These are phyloP conservation scores for Jasminum sambac DNA, from an alignment of 257 asterid species.

Conservation along the genomic window DNA sequence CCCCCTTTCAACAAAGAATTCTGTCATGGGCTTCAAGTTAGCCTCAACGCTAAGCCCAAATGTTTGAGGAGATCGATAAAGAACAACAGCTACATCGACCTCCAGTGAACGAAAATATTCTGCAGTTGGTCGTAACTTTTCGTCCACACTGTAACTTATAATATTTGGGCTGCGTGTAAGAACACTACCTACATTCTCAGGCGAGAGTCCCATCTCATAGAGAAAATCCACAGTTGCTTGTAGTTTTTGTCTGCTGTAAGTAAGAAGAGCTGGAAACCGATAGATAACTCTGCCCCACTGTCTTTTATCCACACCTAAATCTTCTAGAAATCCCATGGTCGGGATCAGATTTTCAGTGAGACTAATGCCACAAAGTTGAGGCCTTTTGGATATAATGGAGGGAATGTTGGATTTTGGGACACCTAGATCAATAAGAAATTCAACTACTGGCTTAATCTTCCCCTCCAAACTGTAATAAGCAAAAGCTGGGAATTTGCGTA, in stretches of 20 bases:
- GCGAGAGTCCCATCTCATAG: conserved; percentile 82
- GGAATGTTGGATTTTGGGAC: conserved; percentile 68
- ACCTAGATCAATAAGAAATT: conserved; percentile 84
- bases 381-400: conserved; percentile 69
- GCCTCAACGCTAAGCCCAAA: conserved; percentile 89
- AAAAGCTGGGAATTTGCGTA: conserved; percentile 87
- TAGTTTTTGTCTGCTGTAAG: conserved; percentile 78
- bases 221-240: conserved; percentile 74
- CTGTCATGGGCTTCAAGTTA: conserved; percentile 77
- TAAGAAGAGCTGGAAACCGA: conserved; percentile 91
- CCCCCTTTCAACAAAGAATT: conserved; percentile 68
- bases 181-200: conserved; percentile 77
- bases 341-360: conserved; percentile 87
- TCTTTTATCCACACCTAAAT: conserved; percentile 74
- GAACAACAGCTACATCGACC: conserved; percentile 64
- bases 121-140: conserved; percentile 80
- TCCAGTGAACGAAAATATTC: conserved; percentile 68
- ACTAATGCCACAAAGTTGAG: conserved; percentile 96
- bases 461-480: conserved; percentile 93
- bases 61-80: conserved; percentile 83
- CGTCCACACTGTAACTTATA: conserved; percentile 84
- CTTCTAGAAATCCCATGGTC: conserved; percentile 83
- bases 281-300: conserved; percentile 93
- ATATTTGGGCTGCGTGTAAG: conserved; percentile 82
- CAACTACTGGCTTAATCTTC: conserved; percentile 87